Conservation (phyloP, 2,329 filamentous ascomycete genomes). For the Capronia americana region DNA sequence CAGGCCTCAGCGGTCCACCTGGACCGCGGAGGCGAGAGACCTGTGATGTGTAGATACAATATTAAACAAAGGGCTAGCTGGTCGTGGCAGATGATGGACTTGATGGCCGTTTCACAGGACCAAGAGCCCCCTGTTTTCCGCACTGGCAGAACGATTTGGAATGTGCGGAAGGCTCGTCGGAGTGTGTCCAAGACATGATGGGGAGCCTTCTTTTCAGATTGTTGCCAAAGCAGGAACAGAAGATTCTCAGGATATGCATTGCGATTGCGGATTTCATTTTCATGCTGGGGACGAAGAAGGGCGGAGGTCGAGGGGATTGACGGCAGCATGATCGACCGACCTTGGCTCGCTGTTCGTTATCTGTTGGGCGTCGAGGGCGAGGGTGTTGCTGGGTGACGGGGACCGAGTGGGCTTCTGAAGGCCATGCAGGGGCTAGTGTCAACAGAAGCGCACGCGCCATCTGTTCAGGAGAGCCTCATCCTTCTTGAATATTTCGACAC, state of each 20-base stretch:
- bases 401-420: conserved; percentile 16
- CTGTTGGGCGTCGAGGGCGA: background rate
- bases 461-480: conserved; percentile 31
- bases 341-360: background rate
- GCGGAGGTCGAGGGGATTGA: conserved; percentile 13
- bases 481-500: conserved; percentile 17
- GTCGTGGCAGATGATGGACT: background rate
- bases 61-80: background rate
- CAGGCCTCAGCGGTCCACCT: background rate
- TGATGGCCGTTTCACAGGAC: background rate
- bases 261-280: conserved; percentile 32
- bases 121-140: conserved; percentile 4
- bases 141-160: background rate
- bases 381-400: conserved; percentile 30
- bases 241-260: conserved; percentile 28
- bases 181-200: conserved; percentile 19
- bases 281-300: conserved; percentile 26
- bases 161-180: conserved; percentile 2
- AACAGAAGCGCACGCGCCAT: conserved; percentile 29
- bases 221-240: conserved; percentile 31
- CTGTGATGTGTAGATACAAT: background rate
- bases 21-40: background rate
- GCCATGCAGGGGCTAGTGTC: conserved; percentile 28
- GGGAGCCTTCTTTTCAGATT: conserved; percentile 24
- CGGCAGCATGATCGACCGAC: conserved; percentile 3